These are phyloP conservation scores for Chrysanthemum makinoi DNA, from an alignment of 129 eudicot species.

Conservation along the genomic window DNA sequence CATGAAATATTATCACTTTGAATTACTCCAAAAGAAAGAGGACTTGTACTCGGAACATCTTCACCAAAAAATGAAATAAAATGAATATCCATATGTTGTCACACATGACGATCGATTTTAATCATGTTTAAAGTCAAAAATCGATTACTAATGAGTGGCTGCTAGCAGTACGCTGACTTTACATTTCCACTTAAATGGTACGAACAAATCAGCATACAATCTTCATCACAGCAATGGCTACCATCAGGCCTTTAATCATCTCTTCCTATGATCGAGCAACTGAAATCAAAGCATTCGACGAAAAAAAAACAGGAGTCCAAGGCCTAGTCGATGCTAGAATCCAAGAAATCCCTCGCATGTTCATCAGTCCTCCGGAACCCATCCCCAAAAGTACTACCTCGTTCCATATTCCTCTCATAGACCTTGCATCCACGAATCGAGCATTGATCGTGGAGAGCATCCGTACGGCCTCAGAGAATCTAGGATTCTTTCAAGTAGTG, in stretches of 20 bases:
- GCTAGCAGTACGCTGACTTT: background rate
- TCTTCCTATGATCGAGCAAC: conserved; percentile 28
- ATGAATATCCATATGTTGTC: background rate
- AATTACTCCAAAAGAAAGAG: no score
- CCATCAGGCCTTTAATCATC: background rate
- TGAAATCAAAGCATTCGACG: conserved; percentile 47
- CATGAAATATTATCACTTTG: no score
- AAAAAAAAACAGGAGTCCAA: conserved; percentile 51
- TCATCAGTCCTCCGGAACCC: conserved; percentile 40
- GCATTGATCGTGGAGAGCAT: conserved; percentile 28
- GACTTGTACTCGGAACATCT: no score
- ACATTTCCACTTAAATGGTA: background rate
- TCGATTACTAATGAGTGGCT: background rate
- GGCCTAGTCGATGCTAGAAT: conserved; percentile 53
- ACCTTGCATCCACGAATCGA: conserved; percentile 25
- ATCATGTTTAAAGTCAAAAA: background rate
- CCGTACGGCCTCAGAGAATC: conserved; percentile 27
- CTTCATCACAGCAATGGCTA: conserved; percentile 26
- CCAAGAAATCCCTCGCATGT: conserved; percentile 42
- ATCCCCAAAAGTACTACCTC: conserved; percentile 17
- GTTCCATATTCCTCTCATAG: conserved; percentile 38
- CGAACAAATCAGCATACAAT: background rate
- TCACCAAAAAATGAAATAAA: no score
- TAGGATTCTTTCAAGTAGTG: conserved; percentile 61
- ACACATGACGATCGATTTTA: no score